Evolutionary conservation across 1,284 basidiomycete genomes (phyloP).

Genomic region (Rhodotorula sp.): DNA sequence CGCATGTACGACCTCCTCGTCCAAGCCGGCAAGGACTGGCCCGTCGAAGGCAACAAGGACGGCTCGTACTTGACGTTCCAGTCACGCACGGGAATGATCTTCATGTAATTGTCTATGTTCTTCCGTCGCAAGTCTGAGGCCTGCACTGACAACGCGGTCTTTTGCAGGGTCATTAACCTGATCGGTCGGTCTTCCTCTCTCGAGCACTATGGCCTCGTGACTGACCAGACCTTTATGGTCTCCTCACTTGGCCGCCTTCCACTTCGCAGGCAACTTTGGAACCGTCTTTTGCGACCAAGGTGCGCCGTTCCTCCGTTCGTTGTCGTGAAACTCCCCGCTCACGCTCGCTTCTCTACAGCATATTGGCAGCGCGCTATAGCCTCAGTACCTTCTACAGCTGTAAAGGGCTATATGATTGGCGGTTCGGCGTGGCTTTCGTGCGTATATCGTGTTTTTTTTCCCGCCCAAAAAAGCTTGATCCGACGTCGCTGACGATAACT

Average conservation of each 20-base stretch:
- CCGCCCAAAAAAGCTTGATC: conserved; percentile 54
- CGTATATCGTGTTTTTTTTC: conserved; percentile 50
- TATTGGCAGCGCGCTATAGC: conserved; percentile 44
- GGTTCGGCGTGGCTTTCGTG: conserved; percentile 63
- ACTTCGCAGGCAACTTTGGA: conserved; percentile 72
- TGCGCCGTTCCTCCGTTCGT: conserved; percentile 42
- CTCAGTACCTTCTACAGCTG: conserved; percentile 44
- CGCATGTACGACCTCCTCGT: conserved; percentile 42
- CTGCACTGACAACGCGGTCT: not conserved
- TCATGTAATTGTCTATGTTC: conserved; percentile 65
- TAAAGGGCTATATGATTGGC: conserved; percentile 50
- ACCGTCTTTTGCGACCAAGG: conserved; percentile 69
- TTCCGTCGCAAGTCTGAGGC: not conserved
- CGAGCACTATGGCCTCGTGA: no score
- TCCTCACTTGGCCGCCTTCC: conserved; percentile 61
- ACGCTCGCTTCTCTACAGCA: not conserved
- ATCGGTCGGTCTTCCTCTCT: conserved; percentile 54
- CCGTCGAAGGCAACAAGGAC: conserved; percentile 61
- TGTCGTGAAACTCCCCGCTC: not conserved
- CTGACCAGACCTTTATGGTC: no score
- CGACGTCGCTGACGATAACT: not conserved
- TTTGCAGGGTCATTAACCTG: conserved; percentile 55
- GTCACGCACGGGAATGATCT: conserved; percentile 76
- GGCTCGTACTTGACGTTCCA: conserved; percentile 63
- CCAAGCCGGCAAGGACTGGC: conserved; percentile 52